Conservation (phyloP, 441 rosid genomes). For the Heliophila coronopifolia region DNA sequence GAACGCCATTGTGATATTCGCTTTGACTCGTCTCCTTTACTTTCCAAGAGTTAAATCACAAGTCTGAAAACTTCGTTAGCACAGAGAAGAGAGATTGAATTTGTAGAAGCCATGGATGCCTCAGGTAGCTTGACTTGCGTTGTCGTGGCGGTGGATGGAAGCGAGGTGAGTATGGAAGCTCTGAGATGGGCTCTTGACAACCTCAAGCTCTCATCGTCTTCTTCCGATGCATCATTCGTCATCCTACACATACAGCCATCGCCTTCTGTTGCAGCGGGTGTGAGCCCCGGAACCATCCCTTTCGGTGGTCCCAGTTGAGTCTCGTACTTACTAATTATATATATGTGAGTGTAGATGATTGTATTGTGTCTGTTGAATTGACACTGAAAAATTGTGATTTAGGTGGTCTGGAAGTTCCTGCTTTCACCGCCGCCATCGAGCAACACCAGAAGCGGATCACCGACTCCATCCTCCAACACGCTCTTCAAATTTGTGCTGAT, state of each 20-base stretch:
- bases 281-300: slow-evolving; percentile 81
- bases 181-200: slow-evolving; percentile 70
- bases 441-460: slow-evolving; percentile 74
- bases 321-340: slow-evolving; percentile 8
- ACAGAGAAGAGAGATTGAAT: slow-evolving; percentile 7
- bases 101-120: slow-evolving; percentile 30
- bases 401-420: slow-evolving; percentile 77
- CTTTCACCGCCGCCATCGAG: slow-evolving; percentile 73
- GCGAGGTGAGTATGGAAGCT: slow-evolving; percentile 89
- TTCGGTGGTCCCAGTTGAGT: slow-evolving; percentile 85
- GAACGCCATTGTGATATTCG: slow-evolving; percentile 12
- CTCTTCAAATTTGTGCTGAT: slow-evolving; percentile 48
- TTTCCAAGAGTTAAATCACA: slow-evolving; percentile 9
- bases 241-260: slow-evolving; percentile 74
- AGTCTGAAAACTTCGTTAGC: too few relatives aligned
- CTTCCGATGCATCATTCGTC: slow-evolving; percentile 49
- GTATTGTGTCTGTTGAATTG: slow-evolving; percentile 7
- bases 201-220: slow-evolving; percentile 56
- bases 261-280: slow-evolving; percentile 58
- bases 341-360: not conserved
- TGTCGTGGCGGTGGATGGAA: slow-evolving; percentile 76
- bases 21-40: not conserved
- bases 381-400: slow-evolving; percentile 2
- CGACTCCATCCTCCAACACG: slow-evolving; percentile 47
- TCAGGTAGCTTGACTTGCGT: slow-evolving; percentile 54